These are phyloP conservation scores for Botryotinia calthae DNA, from an alignment of 2,329 filamentous ascomycete genomes.

Conservation along the genomic window DNA sequence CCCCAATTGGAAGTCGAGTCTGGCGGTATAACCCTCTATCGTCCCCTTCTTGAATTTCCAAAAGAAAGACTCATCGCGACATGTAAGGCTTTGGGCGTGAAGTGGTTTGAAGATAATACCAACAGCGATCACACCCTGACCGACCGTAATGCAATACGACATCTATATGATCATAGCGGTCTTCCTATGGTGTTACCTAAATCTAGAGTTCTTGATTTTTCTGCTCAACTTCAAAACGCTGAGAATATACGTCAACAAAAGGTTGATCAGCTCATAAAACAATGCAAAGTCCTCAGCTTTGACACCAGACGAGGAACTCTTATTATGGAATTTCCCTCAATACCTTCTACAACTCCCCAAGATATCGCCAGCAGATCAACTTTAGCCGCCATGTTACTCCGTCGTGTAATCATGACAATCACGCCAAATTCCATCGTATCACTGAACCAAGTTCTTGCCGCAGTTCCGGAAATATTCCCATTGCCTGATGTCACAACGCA, in stretches of 20 bases:
- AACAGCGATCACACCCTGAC: constrained; percentile 78
- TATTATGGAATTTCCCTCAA: constrained; percentile 25
- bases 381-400: constrained; percentile 46
- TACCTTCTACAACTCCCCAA: background rate
- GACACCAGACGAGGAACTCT: constrained; percentile 40
- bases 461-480: constrained; percentile 12
- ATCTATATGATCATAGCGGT: constrained; percentile 55
- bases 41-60: constrained; percentile 67
- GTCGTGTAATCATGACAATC: constrained; percentile 49
- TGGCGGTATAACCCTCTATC: constrained; percentile 64
- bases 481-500: background rate
- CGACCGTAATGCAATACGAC: constrained; percentile 73
- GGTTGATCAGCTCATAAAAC: constrained; percentile 54
- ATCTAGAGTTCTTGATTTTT: constrained; percentile 59
- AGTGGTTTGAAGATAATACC: constrained; percentile 82
- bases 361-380: constrained; percentile 20
- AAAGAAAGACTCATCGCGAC: constrained; percentile 74
- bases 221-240: constrained; percentile 49
- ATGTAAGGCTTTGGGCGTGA: constrained; percentile 63
- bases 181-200: constrained; percentile 71
- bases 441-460: constrained; percentile 44
- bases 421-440: constrained; percentile 46
- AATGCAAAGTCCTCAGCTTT: constrained; percentile 42
- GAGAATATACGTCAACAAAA: constrained; percentile 46
- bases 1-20: constrained; percentile 45